Evolutionary conservation across 306 rosid species (phyloP).

Genomic region (Malus asiatica): DNA sequence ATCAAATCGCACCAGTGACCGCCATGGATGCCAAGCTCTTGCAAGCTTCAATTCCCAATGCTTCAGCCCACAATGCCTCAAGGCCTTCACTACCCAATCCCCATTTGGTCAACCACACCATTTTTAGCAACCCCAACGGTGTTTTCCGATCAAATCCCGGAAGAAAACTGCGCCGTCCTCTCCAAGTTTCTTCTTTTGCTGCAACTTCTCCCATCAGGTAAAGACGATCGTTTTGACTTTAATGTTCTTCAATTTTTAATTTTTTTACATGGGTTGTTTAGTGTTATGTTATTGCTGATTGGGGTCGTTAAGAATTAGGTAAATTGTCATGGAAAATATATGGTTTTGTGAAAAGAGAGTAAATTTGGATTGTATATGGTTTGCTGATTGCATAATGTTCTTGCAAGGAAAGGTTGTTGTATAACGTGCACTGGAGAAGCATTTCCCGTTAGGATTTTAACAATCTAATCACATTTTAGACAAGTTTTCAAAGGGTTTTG

Average conservation of each 20-base stretch:
- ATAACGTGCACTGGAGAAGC: neutral
- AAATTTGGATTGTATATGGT: neutral
- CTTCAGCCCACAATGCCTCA: slow-evolving; percentile 4
- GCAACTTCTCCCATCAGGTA: slow-evolving; percentile 21
- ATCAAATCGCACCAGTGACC: neutral
- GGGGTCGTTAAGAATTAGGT: neutral
- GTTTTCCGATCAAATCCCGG: neutral
- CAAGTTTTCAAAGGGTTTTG: neutral
- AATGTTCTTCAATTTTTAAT: neutral
- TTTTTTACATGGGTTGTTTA: neutral
- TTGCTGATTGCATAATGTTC: neutral
- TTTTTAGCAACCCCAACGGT: neutral
- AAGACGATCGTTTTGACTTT: neutral
- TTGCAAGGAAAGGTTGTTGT: neutral
- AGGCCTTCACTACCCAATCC: slow-evolving; percentile 8
- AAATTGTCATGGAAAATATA: neutral
- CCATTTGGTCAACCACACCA: slow-evolving; percentile 5
- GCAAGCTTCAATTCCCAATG: neutral
- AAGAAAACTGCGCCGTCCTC: neutral
- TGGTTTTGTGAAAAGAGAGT: neutral
- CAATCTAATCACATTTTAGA: neutral
- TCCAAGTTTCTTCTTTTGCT: slow-evolving; percentile 14
- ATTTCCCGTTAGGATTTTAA: neutral
- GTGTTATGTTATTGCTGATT: neutral
- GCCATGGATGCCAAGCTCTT: slow-evolving; percentile 24